These are phyloP conservation scores for Lepidium aucheri DNA, from an alignment of 345 rosid species.

Conservation along the genomic window DNA sequence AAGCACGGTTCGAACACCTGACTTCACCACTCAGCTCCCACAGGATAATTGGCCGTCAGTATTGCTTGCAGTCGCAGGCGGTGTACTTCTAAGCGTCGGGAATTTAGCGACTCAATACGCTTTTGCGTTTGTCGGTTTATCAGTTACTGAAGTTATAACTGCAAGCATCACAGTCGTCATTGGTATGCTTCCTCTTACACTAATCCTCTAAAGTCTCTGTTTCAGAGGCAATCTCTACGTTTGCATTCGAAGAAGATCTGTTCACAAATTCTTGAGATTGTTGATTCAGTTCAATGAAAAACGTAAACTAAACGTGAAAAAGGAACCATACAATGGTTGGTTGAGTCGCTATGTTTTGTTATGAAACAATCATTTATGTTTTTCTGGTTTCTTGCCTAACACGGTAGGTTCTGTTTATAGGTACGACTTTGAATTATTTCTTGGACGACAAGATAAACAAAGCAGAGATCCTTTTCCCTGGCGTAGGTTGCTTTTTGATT, in stretches of 20 bases:
- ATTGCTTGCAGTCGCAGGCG: slow-evolving; percentile 72
- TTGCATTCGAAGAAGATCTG: too few species aligned
- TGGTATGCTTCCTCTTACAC: slow-evolving; percentile 27
- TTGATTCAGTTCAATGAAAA: neutral
- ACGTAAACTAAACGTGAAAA: neutral
- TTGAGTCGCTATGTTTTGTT: neutral
- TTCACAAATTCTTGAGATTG: neutral
- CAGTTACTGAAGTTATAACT: slow-evolving; percentile 67
- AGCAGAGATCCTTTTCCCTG: slow-evolving; percentile 73
- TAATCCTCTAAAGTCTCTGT: neutral
- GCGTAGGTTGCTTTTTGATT: slow-evolving; percentile 75
- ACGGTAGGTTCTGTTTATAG: slow-evolving; percentile 26
- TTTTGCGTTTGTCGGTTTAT: slow-evolving; percentile 73
- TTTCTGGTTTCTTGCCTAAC: neutral
- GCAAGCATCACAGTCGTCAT: slow-evolving; percentile 81
- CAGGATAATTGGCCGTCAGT: slow-evolving; percentile 81
- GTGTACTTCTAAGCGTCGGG: slow-evolving; percentile 69
- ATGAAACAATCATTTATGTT: neutral
- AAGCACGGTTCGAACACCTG: slow-evolving; percentile 38
- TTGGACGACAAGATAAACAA: slow-evolving; percentile 67
- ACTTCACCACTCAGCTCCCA: slow-evolving; percentile 58
- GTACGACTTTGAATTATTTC: slow-evolving; percentile 79
- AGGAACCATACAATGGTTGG: too few species aligned
- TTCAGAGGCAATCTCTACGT: neutral
- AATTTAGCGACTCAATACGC: slow-evolving; percentile 76